Base-by-base conservation (phyloP, 495 filamentous ascomycete genomes). In the Bathelium albidoporum region DNA sequence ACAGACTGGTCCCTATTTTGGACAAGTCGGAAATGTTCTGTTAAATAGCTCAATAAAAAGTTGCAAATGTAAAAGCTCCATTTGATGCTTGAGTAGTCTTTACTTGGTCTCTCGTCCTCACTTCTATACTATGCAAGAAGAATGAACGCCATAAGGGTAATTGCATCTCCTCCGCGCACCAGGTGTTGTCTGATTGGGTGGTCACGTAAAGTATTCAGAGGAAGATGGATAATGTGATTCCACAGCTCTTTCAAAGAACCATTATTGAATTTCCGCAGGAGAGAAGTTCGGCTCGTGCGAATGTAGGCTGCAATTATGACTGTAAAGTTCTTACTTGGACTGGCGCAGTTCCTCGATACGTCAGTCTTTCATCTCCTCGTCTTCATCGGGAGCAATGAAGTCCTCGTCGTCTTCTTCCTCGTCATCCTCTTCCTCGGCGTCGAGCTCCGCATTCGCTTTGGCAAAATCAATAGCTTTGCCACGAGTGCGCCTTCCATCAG, bases 401-500 rank as follows among this genome's bases (percentile, higher is more conserved):
- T 75, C 73, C 9, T 73, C 74, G 22, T 68, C 65, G 14, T 75
- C 75, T 1, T 75, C 75, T 32, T 77, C 73, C n/a, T 74, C 72
- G 32, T 66, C 73, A 11, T 74, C 67, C 32, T 75, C 72, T 16
- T 66, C 72, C n/a, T 59, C 62, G 5, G 18, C 70, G 68, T 14
- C 71, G 64, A 68, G 68, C 58, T 75, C 66, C 66, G 70, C 45
- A 2, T 72, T 72, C 0, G 75, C 75, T 65, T 77, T 70, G 14
- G 73, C 68, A 64, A 72, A 77, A 70, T 77, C 75, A 62, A 77
- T 77, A 39, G 66, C 70, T 69, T 75, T 75, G 59, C 74, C 75
- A 53, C 94, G 92, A 43, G 94, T 98, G 73, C 94, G 92, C 45
- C 87, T 82, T 71, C 88, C 88, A 63, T 76, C 79, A 10, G 65